A percentile compares a stretch with the other conserved stretches of the same genome.
phyloP scores from a whole-genome alignment of 2,329 filamentous ascomycete genomes.

The Sclerotinia trifoliorum region DNA sequence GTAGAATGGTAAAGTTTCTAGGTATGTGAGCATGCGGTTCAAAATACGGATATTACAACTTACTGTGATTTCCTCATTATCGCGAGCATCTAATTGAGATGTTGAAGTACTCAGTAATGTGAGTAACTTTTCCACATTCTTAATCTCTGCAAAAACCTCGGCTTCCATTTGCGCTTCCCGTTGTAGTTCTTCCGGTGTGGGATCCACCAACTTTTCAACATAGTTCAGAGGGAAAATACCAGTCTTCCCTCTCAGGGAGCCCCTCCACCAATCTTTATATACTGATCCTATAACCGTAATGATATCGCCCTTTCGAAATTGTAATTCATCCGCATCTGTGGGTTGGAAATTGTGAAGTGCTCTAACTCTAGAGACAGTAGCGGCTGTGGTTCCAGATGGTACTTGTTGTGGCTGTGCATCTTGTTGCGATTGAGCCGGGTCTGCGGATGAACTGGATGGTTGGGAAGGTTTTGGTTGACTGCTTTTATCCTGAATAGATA shows the following conservation, averaged over 20 bases:
- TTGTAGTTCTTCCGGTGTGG: conserved; percentile 90
- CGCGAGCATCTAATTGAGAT: conserved; percentile 75
- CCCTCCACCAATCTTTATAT: conserved; percentile 99
- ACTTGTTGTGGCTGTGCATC: conserved; percentile 53
- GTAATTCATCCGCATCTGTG: conserved; percentile 88
- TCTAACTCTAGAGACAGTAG: conserved; percentile 90
- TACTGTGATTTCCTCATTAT: conserved; percentile 95
- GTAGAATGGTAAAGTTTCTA: conserved; percentile 87
- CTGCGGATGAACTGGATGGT: conserved; percentile 41
- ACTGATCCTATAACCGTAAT: conserved; percentile 97
- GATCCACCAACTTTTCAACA: conserved; percentile 94
- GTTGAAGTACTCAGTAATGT: conserved; percentile 87
- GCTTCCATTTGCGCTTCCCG: conserved; percentile 94
- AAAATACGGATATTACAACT: conserved; percentile 32
- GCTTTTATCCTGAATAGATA: conserved; percentile 88
- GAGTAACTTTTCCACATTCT: conserved; percentile 77
- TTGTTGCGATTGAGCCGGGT: conserved; percentile 43
- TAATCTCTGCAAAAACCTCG: conserved; percentile 73
- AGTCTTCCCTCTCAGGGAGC: conserved; percentile 87
- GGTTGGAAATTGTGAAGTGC: conserved; percentile 94
- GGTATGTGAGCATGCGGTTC: conserved; percentile 38
- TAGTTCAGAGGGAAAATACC: conserved; percentile 99
- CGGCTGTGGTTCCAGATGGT: conserved; percentile 84
- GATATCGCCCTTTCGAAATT: conserved; percentile 94
- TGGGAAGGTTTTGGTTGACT: conserved; percentile 48